phyloP scores from a whole-genome alignment of 1,284 basidiomycete species.

The Erythrobasidium hasegawianum region DNA sequence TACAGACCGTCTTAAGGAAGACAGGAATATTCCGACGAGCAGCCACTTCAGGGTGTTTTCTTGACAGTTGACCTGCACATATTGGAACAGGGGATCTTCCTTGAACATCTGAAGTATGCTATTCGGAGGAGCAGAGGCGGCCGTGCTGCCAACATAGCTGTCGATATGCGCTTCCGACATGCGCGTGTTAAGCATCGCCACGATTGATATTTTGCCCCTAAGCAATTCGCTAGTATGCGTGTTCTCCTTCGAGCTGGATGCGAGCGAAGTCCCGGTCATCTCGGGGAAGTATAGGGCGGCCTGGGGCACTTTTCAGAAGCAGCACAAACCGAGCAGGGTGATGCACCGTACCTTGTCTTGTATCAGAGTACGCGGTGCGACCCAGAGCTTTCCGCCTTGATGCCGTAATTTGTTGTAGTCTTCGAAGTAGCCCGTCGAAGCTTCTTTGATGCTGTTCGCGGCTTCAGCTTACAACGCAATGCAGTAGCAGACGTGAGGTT shows the following conservation, averaged over 20 bases:
- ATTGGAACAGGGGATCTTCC: conserved; percentile 67
- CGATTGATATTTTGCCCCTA: conserved; percentile 68
- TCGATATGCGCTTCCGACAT: conserved; percentile 83
- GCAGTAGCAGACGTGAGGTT: no score
- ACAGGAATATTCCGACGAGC: conserved; percentile 76
- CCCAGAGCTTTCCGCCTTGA: conserved; percentile 92
- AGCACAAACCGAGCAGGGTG: background rate
- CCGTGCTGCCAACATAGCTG: conserved; percentile 57
- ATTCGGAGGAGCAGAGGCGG: conserved; percentile 46
- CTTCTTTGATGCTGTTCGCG: conserved; percentile 70
- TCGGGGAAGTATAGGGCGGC: conserved; percentile 88
- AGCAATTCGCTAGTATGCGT: conserved; percentile 73
- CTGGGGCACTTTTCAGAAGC: conserved; percentile 51
- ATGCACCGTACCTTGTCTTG: conserved; percentile 69
- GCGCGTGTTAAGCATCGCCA: conserved; percentile 74
- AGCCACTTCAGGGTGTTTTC: conserved; percentile 85
- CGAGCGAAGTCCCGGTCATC: conserved; percentile 65
- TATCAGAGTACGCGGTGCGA: conserved; percentile 82
- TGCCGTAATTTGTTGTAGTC: conserved; percentile 77
- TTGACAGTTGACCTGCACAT: conserved; percentile 75
- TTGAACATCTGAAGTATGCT: conserved; percentile 62
- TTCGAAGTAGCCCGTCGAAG: conserved; percentile 81
- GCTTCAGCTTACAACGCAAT: no score
- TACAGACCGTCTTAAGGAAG: conserved; percentile 64
- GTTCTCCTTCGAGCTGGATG: background rate